Evolutionary conservation across 179 eudicot species (phyloP), one percentile per base, ranked within the genome.

Genomic region (Actinidia polygama): DNA sequence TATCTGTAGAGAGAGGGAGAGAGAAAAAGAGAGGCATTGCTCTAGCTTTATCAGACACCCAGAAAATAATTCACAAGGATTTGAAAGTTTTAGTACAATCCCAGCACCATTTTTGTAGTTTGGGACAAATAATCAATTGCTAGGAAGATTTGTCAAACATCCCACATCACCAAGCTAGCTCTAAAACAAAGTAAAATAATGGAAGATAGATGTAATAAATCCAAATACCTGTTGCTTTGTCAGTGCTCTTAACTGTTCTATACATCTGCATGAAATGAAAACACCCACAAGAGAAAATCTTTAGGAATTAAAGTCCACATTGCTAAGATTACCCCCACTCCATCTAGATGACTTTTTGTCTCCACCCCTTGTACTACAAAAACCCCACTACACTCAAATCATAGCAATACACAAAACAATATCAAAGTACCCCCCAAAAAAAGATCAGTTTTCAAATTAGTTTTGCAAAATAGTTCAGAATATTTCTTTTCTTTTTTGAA

Each of bases 161-260:
- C 78, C 23, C 23, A 26, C 47, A 75, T 75, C n/a, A 14, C 46
- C 44, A 11, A 75, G 63, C 26, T 59, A 6, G 11, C 44, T 40
- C 16, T 4, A 11, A 55, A 70, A 70, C 66, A 80, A 80, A 68
- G 75, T 68, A 53, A n/a, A 66, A 66, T 75, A 61, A 79, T 77
- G 80, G 80, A 61, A 44, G 55, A 59, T 4, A 49, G 19, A 24
- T 19, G 15, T 4, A 24, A 55, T 84, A 85, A 83, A 78, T 83
- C 88, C 79, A 85, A 81, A 73, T 85, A 87, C 85, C 83, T 84
- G 86, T 47, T 77, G 81, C 83, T 87, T 87, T 91, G 86, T 87
- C 95, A 87, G 95, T 90, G 91, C 87, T 90, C 90, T 91, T 92
- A 80, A 92, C 95, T 85, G 95, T 92, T 88, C 95, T 91, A 77